Base-by-base conservation (phyloP, 345 rosid species). In the Triadica sebifera region DNA sequence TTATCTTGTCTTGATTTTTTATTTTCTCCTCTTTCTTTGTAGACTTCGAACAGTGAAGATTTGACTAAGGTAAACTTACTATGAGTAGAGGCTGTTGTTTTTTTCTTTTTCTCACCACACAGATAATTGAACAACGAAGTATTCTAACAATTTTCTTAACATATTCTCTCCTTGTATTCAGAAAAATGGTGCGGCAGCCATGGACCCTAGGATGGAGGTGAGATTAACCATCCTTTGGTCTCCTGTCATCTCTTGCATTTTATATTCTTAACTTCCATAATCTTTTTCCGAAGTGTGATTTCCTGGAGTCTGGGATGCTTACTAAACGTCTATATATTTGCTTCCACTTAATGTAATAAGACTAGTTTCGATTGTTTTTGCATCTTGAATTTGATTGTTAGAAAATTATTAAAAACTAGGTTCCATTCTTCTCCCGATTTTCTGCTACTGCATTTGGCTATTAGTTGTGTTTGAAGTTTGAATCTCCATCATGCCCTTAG, bases 131-230 rank as follows among this genome's bases (percentile, higher is more conserved):
- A 53, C 67, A 7, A 16, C 51, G 8, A 8, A 11, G 19, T 46
- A 4, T 52, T 25, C 34, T 55, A 34, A 25, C 3, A 24, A 41
- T 39, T 24, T 29, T 29, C 34, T 29, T 29, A n/a, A 22, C 22
- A 49, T 37, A 57, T 34, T 25, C 56, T 41, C 16, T 59, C 39
- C 3, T 70, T 67, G 5, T 25, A n/a, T 71, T 7, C 76, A 77
- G 80, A 58, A 12, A 49, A 47, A 38, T 12, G 20, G 72, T 4
- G 20, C 66, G 13, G 11, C 34, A 22, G 8, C 60, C 52, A n/a
- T 59, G 73, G 82, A 79, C 66, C 71, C 82, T 71, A 71, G 82
- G 63, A 68, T 73, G 72, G 92, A 89, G 96, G 98, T 91, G 65
- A 86, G 89, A 76, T 70, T 65, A 16, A 4, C 15, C 34, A 29